phyloP scores from a whole-genome alignment of 768 basidiomycete genomes.

The Pulveroboletus frians region DNA sequence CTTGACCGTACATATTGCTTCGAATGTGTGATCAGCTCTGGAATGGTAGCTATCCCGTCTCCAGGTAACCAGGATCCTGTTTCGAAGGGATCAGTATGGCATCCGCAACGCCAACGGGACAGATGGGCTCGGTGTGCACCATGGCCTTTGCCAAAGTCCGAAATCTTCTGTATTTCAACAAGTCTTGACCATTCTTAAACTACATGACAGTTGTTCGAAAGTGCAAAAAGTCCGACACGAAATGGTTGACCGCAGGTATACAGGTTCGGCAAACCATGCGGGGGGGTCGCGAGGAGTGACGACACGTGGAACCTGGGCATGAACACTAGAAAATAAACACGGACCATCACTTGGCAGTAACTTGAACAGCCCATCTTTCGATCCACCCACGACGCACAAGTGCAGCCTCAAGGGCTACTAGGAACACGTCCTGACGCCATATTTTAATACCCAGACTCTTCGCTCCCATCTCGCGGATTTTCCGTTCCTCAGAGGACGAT shows the following conservation, averaged over 20 bases:
- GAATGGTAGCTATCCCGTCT: neutral
- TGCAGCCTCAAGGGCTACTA: conserved; percentile 48
- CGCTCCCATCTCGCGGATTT: conserved; percentile 9
- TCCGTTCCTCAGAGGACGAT: conserved; percentile 7
- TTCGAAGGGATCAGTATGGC: neutral
- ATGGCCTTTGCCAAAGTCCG: no score
- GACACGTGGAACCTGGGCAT: neutral
- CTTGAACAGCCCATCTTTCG: conserved; percentile 41
- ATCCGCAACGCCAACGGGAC: neutral
- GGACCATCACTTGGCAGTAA: conserved; percentile 12
- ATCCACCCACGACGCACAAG: conserved; percentile 42
- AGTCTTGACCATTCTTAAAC: neutral
- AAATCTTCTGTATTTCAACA: neutral
- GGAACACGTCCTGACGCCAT: conserved; percentile 46
- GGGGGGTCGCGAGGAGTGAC: neutral
- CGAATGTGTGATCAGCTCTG: neutral
- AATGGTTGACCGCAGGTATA: neutral
- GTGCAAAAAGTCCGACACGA: neutral
- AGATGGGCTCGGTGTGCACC: no score
- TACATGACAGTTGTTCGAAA: neutral
- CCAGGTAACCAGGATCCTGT: neutral
- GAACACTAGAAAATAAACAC: neutral
- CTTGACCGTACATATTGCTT: neutral
- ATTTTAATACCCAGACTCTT: conserved; percentile 28
- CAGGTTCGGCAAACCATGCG: no score